Percentiles rank a stretch among this genome's conserved stretches.
Evolutionary conservation across 345 rosid species (phyloP).

Genomic region (Salix caprea): DNA sequence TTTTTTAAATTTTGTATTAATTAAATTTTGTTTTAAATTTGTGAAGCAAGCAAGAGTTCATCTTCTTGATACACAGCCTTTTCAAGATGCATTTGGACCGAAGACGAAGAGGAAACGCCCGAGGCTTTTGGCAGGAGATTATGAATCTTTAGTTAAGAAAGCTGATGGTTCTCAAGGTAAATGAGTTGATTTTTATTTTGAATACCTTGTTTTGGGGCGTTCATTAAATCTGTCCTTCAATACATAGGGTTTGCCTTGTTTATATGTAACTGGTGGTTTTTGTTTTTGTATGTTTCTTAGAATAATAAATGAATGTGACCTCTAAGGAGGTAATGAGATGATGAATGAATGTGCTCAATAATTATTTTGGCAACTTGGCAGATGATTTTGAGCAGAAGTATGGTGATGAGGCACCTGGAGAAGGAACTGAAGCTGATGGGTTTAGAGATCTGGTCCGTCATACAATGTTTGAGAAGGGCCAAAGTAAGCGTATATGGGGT

Average conservation of each 20-base stretch:
- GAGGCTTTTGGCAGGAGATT: conserved; percentile 72
- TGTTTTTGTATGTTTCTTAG: neutral
- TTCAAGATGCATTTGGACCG: conserved; percentile 82
- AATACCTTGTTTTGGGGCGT: neutral
- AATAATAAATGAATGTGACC: neutral
- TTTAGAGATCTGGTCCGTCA: conserved; percentile 87
- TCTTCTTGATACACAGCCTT: conserved; percentile 77
- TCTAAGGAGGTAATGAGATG: neutral
- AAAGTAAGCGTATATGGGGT: conserved; percentile 98
- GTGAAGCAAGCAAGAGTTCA: conserved; percentile 84
- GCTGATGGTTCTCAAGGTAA: conserved; percentile 86
- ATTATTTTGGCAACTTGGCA: conserved; percentile 20
- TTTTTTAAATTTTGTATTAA: neutral
- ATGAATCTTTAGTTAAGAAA: conserved; percentile 66
- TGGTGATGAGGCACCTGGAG: conserved; percentile 39
- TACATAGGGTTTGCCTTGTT: neutral
- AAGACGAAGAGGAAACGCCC: conserved; percentile 80
- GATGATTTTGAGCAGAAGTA: conserved; percentile 62
- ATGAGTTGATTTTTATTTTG: neutral
- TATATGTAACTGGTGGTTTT: too few relatives aligned
- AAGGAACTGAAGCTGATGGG: conserved; percentile 66
- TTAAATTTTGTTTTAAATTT: conserved; percentile 3
- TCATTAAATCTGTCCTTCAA: neutral
- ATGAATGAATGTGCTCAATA: neutral
- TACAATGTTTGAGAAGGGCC: conserved; percentile 97